These are phyloP conservation scores for Spinacia oleracea DNA, from an alignment of 179 eudicot species.

Conservation along the genomic window DNA sequence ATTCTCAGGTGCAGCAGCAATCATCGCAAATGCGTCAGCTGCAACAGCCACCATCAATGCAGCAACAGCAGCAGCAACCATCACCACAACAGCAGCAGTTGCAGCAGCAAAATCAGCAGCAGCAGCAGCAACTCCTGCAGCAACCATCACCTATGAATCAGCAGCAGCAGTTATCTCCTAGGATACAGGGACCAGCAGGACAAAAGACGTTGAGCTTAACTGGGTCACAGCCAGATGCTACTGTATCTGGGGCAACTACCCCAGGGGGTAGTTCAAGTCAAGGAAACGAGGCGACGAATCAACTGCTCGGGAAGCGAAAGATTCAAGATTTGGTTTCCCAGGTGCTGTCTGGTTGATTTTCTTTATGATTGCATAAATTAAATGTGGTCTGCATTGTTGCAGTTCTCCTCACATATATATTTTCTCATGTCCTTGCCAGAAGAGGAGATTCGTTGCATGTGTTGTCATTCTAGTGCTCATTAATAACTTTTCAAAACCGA, in stretches of 20 bases:
- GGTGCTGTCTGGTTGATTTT: slow-evolving; percentile 41
- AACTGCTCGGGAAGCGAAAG: slow-evolving; percentile 83
- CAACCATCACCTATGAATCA: slow-evolving; percentile 35
- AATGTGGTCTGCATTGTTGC: background rate
- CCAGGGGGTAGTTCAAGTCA: slow-evolving; percentile 94
- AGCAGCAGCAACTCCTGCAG: slow-evolving; percentile 37
- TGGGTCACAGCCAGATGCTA: slow-evolving; percentile 94
- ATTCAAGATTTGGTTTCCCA: slow-evolving; percentile 92
- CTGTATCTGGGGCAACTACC: slow-evolving; percentile 76
- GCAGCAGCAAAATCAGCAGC: slow-evolving; percentile 34
- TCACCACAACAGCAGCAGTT: slow-evolving; percentile 37
- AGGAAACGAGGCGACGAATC: slow-evolving; percentile 91
- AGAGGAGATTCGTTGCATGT: background rate
- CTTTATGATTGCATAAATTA: slow-evolving; percentile 4
- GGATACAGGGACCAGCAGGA: slow-evolving; percentile 60
- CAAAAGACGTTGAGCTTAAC: slow-evolving; percentile 84
- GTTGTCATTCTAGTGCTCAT: background rate
- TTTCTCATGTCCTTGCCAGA: slow-evolving; percentile 11
- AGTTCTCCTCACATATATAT: background rate
- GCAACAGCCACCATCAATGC: slow-evolving; percentile 28
- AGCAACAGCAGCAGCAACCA: slow-evolving; percentile 37
- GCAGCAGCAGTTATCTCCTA: slow-evolving; percentile 68
- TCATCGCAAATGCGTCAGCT: slow-evolving; percentile 37
- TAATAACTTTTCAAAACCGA: background rate
- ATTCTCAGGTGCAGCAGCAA: slow-evolving; percentile 52